Evolutionary conservation across 2,329 filamentous ascomycete genomes (phyloP).

Genomic region (Bisporella sp.): DNA sequence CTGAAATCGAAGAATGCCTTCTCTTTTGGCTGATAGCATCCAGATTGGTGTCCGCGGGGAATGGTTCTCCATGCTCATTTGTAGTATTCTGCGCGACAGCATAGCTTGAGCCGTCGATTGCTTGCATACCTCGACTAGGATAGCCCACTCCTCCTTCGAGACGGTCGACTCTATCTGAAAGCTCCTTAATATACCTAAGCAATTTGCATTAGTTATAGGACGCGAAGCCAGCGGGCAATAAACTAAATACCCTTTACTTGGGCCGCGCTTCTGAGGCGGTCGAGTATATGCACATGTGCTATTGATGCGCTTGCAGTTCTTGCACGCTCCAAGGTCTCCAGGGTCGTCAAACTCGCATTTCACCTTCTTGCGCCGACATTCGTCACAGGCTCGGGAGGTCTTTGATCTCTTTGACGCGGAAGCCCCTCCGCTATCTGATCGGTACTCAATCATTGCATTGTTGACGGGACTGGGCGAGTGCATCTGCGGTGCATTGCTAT

Average conservation of each 20-base stretch:
- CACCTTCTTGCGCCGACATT: conserved; percentile 84
- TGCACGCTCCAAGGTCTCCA: conserved; percentile 65
- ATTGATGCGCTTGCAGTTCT: conserved; percentile 72
- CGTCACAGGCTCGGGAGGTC: conserved; percentile 82
- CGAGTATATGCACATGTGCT: conserved; percentile 78
- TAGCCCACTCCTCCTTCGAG: conserved; percentile 59
- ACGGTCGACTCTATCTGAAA: conserved; percentile 75
- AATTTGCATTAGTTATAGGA: conserved; percentile 8
- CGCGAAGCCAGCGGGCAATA: not conserved
- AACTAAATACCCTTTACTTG: conserved; percentile 68
- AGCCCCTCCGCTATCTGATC: conserved; percentile 40
- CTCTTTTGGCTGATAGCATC: conserved; percentile 34
- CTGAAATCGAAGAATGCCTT: conserved; percentile 39
- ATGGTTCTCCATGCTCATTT: conserved; percentile 8
- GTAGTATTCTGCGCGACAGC: conserved; percentile 32
- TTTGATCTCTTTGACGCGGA: conserved; percentile 70
- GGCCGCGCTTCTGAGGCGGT: conserved; percentile 80
- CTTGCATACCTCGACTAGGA: conserved; percentile 37
- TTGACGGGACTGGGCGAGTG: conserved; percentile 15
- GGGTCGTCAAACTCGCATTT: conserved; percentile 80
- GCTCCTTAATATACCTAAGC: conserved; percentile 77
- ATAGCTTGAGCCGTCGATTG: conserved; percentile 13
- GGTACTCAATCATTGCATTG: conserved; percentile 34
- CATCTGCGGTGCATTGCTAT: conserved; percentile 11
- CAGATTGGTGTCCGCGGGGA: conserved; percentile 42